These are phyloP conservation scores for Allantophomopsis lycopodina DNA, from an alignment of 2,329 filamentous ascomycete genomes.

Conservation along the genomic window DNA sequence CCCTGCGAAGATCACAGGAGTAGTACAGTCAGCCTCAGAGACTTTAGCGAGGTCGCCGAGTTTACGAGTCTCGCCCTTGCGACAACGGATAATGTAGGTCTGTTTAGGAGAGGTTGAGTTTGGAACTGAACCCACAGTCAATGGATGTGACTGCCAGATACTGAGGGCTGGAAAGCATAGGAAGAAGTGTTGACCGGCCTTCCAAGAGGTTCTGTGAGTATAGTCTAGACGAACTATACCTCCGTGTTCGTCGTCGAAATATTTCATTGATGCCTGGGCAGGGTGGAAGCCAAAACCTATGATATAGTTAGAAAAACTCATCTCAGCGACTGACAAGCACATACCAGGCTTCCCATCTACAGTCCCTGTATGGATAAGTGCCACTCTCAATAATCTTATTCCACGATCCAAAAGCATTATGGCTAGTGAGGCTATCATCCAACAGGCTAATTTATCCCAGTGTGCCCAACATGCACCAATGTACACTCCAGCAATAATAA, in stretches of 20 bases:
- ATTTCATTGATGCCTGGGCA: slow-evolving; percentile 32
- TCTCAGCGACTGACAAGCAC: too few species aligned
- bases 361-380: slow-evolving; percentile 42
- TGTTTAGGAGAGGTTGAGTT: slow-evolving; percentile 31
- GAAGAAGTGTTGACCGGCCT: slow-evolving; percentile 72
- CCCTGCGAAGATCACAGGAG: slow-evolving; percentile 45
- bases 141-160: slow-evolving; percentile 74
- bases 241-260: slow-evolving; percentile 42
- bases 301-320: not conserved
- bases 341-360: too few species aligned
- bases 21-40: slow-evolving; percentile 23
- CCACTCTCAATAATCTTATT: slow-evolving; percentile 41
- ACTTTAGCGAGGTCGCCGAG: slow-evolving; percentile 28
- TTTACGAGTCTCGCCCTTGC: slow-evolving; percentile 43
- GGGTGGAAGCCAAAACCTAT: slow-evolving; percentile 37
- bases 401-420: slow-evolving; percentile 53
- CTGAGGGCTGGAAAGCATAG: slow-evolving; percentile 74
- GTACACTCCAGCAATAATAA: slow-evolving; percentile 60
- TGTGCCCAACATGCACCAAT: slow-evolving; percentile 66
- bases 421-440: slow-evolving; percentile 50
- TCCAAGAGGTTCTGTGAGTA: slow-evolving; percentile 43
- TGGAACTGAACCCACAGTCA: slow-evolving; percentile 67
- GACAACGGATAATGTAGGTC: slow-evolving; percentile 42
- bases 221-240: slow-evolving; percentile 55
- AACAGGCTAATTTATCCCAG: slow-evolving; percentile 55